These are phyloP conservation scores for Lecanicillium sp. DNA, from an alignment of 2,329 filamentous ascomycete species.

Conservation along the genomic window DNA sequence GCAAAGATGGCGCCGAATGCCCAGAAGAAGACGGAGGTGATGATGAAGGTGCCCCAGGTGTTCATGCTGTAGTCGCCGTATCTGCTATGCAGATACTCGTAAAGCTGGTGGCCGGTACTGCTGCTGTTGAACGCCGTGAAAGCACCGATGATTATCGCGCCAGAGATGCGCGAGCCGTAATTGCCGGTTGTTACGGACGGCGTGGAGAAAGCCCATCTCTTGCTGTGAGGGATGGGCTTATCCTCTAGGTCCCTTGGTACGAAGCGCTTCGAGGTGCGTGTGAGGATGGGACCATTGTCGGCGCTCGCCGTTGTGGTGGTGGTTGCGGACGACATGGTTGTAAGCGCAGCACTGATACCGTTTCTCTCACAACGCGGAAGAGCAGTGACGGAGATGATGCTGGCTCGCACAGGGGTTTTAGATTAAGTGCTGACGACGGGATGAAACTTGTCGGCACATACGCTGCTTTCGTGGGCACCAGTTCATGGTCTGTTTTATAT, in stretches of 20 bases:
- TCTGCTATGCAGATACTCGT: conserved; percentile 9
- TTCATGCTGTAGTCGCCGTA: conserved; percentile 21
- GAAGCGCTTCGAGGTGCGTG: conserved; percentile 5
- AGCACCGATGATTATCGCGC: conserved; percentile 1
- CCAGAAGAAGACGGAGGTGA: conserved; percentile 33
- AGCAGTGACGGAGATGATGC: too few species aligned
- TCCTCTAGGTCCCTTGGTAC: conserved; percentile 10
- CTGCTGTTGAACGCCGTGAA: conserved; percentile 10
- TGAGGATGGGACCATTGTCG: neutral
- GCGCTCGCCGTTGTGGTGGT: neutral
- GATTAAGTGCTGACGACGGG: too few species aligned
- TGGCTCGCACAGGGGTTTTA: too few species aligned
- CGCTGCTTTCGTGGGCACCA: too few species aligned
- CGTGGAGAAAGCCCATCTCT: conserved; percentile 11
- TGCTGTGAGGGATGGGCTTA: conserved; percentile 9
- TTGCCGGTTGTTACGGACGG: conserved; percentile 1
- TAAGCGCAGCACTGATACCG: too few species aligned
- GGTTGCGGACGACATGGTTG: too few species aligned
- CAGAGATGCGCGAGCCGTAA: conserved; percentile 3
- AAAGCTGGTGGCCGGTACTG: conserved; percentile 5
- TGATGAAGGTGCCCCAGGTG: conserved; percentile 24
- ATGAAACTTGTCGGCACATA: too few species aligned
- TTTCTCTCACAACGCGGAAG: too few species aligned
- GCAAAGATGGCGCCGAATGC: conserved; percentile 26
- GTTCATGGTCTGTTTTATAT: too few species aligned